These are phyloP conservation scores for Madurella fahalii DNA, from an alignment of 2,329 filamentous ascomycete species.

Conservation along the genomic window DNA sequence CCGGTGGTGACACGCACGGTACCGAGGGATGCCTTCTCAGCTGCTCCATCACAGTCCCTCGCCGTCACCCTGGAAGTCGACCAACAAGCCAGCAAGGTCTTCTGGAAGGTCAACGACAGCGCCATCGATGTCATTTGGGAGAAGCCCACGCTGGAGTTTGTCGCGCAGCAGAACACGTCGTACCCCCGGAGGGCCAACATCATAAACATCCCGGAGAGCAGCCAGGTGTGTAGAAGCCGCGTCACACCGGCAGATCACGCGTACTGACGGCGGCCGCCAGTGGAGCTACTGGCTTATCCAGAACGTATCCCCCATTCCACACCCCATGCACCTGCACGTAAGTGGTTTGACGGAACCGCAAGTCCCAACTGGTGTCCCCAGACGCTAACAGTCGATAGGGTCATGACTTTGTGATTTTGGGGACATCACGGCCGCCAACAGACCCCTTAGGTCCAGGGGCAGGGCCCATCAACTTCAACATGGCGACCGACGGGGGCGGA, in stretches of 20 bases:
- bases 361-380: no score
- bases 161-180: background rate
- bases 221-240: background rate
- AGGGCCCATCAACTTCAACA: background rate
- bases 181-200: background rate
- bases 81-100: background rate
- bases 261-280: no score
- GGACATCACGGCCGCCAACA: background rate
- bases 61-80: background rate
- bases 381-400: background rate
- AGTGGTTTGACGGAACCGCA: no score
- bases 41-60: background rate
- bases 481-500: background rate
- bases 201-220: background rate
- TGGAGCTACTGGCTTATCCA: slow-evolving; percentile 9
- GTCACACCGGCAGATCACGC: no score
- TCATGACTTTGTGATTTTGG: slow-evolving; percentile 12
- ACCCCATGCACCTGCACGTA: slow-evolving; percentile 18
- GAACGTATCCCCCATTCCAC: background rate
- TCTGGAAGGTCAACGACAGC: background rate
- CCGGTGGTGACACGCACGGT: background rate
- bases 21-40: background rate
- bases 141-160: background rate
- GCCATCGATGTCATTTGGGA: background rate
- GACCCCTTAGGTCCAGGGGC: background rate